Conservation (phyloP, 148 eudicot species). For the Arctostaphylos glauca region DNA sequence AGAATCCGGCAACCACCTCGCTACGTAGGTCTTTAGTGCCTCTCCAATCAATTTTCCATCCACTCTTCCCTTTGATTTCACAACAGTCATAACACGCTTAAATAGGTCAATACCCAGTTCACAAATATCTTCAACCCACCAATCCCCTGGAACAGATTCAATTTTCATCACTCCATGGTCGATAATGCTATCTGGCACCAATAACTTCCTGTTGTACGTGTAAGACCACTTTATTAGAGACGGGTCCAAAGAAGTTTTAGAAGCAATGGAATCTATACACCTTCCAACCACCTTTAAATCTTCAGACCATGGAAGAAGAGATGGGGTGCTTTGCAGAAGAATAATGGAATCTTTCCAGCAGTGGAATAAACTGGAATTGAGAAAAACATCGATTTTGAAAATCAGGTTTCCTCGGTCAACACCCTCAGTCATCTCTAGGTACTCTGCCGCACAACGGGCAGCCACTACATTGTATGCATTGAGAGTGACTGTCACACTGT, state of each 20-base stretch:
- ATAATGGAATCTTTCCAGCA: slow-evolving; percentile 93
- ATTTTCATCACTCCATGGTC: slow-evolving; percentile 30
- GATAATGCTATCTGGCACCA: slow-evolving; percentile 40
- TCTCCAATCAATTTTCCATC: slow-evolving; percentile 68
- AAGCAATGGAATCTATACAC: slow-evolving; percentile 79
- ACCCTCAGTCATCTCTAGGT: slow-evolving; percentile 81
- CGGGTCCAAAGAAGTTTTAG: slow-evolving; percentile 69
- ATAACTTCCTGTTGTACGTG: slow-evolving; percentile 62
- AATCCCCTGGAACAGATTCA: slow-evolving; percentile 71
- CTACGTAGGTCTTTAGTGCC: slow-evolving; percentile 60
- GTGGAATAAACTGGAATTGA: slow-evolving; percentile 66
- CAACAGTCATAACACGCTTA: slow-evolving; percentile 63
- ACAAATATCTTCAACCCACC: slow-evolving; percentile 96
- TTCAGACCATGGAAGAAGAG: slow-evolving; percentile 72
- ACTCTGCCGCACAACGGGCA: slow-evolving; percentile 88
- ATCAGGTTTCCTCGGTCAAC: slow-evolving; percentile 73
- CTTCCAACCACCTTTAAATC: slow-evolving; percentile 62
- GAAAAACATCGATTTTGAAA: slow-evolving; percentile 74
- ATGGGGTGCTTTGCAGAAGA: slow-evolving; percentile 62
- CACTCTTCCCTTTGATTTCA: slow-evolving; percentile 75
- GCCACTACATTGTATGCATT: slow-evolving; percentile 82
- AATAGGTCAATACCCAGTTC: slow-evolving; percentile 72
- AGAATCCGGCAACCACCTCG: slow-evolving; percentile 85
- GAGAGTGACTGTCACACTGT: slow-evolving; percentile 74
- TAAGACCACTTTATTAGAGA: slow-evolving; percentile 71